Conservation (phyloP, 2,329 filamentous ascomycete species). For the Colletotrichum cuscutae region DNA sequence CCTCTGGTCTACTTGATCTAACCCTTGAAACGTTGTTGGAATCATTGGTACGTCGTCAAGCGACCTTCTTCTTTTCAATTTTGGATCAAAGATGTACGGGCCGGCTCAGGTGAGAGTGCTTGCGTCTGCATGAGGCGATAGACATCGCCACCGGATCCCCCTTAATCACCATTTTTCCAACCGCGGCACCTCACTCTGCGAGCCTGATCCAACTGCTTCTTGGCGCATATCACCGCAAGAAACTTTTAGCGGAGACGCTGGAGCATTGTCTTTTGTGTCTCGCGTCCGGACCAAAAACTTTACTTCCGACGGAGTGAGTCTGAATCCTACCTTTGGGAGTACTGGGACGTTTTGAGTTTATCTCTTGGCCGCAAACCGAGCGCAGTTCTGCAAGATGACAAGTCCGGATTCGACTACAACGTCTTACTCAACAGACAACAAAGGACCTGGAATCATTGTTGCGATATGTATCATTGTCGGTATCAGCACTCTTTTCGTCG, state of each 20-base stretch:
- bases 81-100: not conserved
- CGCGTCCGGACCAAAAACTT: too few species aligned
- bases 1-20: too few species aligned
- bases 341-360: not conserved
- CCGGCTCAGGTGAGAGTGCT: not conserved
- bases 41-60: not conserved
- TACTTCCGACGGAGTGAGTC: too few species aligned
- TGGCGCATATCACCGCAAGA: not conserved
- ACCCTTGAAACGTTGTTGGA: not conserved
- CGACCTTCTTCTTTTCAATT: not conserved
- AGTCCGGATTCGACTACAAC: not conserved
- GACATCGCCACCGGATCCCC: not conserved
- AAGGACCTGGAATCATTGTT: not conserved
- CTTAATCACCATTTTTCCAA: not conserved
- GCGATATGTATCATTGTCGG: not conserved
- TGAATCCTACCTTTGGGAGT: too few species aligned
- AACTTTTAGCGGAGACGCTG: not conserved
- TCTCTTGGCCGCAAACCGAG: not conserved
- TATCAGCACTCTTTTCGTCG: constrained; percentile 15
- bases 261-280: too few species aligned
- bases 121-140: not conserved
- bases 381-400: not conserved
- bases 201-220: not conserved
- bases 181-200: not conserved
- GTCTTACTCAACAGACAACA: not conserved